Evolutionary conservation across 2,329 filamentous ascomycete species (phyloP).

Genomic region (Fusarium irregulare): DNA sequence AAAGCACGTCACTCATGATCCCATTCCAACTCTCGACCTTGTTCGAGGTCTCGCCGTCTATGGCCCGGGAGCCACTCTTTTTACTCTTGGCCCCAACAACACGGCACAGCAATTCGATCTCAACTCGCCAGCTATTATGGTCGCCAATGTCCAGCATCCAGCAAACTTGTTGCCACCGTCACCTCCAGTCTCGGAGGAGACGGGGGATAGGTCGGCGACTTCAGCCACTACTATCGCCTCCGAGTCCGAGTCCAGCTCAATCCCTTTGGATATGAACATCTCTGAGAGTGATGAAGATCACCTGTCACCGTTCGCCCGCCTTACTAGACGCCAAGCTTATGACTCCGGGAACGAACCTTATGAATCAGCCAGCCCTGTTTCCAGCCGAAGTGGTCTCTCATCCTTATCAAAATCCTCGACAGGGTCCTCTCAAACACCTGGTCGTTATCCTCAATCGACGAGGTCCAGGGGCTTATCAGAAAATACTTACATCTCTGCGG

Average conservation of each 20-base stretch:
- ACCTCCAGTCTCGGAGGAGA: slow-evolving; percentile 83
- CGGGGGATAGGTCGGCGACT: slow-evolving; percentile 63
- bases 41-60: slow-evolving; percentile 87
- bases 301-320: slow-evolving; percentile 79
- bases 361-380: slow-evolving; percentile 74
- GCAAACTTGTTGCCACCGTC: slow-evolving; percentile 83
- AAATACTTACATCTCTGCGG: slow-evolving; percentile 75
- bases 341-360: slow-evolving; percentile 71
- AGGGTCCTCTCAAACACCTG: slow-evolving; percentile 65
- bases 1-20: slow-evolving; percentile 93
- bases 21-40: slow-evolving; percentile 84
- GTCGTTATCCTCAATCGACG: slow-evolving; percentile 62
- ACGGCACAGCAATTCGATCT: slow-evolving; percentile 96
- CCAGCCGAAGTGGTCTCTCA: slow-evolving; percentile 72
- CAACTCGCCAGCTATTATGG: slow-evolving; percentile 82
- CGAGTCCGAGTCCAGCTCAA: slow-evolving; percentile 66
- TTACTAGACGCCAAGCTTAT: slow-evolving; percentile 75
- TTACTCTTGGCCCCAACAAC: slow-evolving; percentile 88
- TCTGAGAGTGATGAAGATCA: slow-evolving; percentile 82
- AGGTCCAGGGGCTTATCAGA: slow-evolving; percentile 68
- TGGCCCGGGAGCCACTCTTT: slow-evolving; percentile 89
- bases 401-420: slow-evolving; percentile 65
- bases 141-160: slow-evolving; percentile 87
- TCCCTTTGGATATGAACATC: slow-evolving; percentile 67
- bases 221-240: slow-evolving; percentile 61